These are phyloP conservation scores for Chytriomyces sp. DNA, from an alignment of 192 early-diverging fungal species.

Conservation along the genomic window DNA sequence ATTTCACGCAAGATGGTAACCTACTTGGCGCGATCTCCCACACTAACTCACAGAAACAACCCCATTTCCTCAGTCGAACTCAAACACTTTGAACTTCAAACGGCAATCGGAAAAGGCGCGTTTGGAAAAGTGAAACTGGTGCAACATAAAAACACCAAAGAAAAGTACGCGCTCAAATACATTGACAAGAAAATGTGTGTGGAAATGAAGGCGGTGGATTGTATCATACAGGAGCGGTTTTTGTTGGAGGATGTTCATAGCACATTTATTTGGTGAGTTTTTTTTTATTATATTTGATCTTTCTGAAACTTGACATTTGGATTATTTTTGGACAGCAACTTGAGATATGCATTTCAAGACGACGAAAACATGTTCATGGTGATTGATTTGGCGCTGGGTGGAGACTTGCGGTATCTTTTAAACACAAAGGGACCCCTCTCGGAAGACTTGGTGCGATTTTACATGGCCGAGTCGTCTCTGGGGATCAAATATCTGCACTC, in stretches of 20 bases:
- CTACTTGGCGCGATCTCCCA: not conserved
- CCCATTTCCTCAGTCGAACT: slow-evolving; percentile 72
- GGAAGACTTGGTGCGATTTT: slow-evolving; percentile 51
- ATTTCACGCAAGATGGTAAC: slow-evolving; percentile 75
- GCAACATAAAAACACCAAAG: slow-evolving; percentile 80
- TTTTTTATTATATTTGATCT: not conserved
- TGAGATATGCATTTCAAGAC: slow-evolving; percentile 70
- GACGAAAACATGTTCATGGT: slow-evolving; percentile 73
- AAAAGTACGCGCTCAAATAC: slow-evolving; percentile 92
- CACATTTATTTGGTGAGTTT: slow-evolving; percentile 69
- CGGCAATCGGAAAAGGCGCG: slow-evolving; percentile 92
- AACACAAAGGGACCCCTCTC: slow-evolving; percentile 38
- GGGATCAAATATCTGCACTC: slow-evolving; percentile 54
- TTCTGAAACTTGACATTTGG: not conserved
- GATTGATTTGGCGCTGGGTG: slow-evolving; percentile 61
- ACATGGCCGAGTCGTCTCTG: slow-evolving; percentile 46
- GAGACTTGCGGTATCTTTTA: slow-evolving; percentile 63
- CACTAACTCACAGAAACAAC: not conserved
- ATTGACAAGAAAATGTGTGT: slow-evolving; percentile 95
- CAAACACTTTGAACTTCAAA: slow-evolving; percentile 87
- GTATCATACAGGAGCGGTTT: slow-evolving; percentile 89
- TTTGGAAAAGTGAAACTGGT: slow-evolving; percentile 96
- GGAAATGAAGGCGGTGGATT: slow-evolving; percentile 79
- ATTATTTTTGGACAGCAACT: slow-evolving; percentile 37
- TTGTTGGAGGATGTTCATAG: slow-evolving; percentile 86